Percentiles rank a stretch among this genome's conserved stretches.
These are phyloP conservation scores for Sutorius australiensis DNA, from an alignment of 768 basidiomycete species.

Conservation along the genomic window DNA sequence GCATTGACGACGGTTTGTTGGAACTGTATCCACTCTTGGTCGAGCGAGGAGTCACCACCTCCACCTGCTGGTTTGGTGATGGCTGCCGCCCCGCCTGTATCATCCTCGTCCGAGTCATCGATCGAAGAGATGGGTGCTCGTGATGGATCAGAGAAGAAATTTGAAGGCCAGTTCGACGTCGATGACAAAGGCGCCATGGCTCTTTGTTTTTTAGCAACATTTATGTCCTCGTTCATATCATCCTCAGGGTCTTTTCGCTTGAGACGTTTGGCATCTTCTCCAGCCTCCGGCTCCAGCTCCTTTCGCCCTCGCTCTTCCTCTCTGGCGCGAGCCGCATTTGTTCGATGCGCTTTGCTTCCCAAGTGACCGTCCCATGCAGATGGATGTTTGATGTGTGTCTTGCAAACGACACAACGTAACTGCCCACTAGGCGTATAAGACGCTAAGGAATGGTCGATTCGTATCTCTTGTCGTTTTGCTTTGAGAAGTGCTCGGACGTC, in stretches of 20 bases:
- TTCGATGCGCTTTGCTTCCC: slow-evolving; percentile 76
- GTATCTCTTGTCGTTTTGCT: slow-evolving; percentile 75
- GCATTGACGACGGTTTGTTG: slow-evolving; percentile 57
- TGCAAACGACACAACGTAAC: slow-evolving; percentile 66
- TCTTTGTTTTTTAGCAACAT: slow-evolving; percentile 32
- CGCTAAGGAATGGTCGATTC: slow-evolving; percentile 70
- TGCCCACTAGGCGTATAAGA: slow-evolving; percentile 63
- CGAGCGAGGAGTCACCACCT: slow-evolving; percentile 38
- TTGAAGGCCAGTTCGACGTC: slow-evolving; percentile 46
- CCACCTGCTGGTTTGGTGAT: background rate
- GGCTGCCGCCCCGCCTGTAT: slow-evolving; percentile 17
- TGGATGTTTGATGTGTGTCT: slow-evolving; percentile 62
- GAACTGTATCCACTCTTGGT: slow-evolving; percentile 73
- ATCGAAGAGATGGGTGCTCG: slow-evolving; percentile 39
- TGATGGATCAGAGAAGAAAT: slow-evolving; percentile 81
- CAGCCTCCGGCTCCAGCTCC: slow-evolving; percentile 28
- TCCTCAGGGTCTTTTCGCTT: slow-evolving; percentile 33
- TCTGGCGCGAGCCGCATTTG: slow-evolving; percentile 54
- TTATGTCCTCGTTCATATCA: slow-evolving; percentile 24
- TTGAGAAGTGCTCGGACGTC: slow-evolving; percentile 79
- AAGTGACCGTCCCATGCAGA: slow-evolving; percentile 87
- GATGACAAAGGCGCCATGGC: slow-evolving; percentile 13
- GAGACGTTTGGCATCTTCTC: slow-evolving; percentile 35
- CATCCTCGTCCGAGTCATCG: slow-evolving; percentile 41
- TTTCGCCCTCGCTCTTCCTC: slow-evolving; percentile 49